Base-by-base conservation (phyloP, 2,329 filamentous ascomycete species). In the Fusarium sp. region DNA sequence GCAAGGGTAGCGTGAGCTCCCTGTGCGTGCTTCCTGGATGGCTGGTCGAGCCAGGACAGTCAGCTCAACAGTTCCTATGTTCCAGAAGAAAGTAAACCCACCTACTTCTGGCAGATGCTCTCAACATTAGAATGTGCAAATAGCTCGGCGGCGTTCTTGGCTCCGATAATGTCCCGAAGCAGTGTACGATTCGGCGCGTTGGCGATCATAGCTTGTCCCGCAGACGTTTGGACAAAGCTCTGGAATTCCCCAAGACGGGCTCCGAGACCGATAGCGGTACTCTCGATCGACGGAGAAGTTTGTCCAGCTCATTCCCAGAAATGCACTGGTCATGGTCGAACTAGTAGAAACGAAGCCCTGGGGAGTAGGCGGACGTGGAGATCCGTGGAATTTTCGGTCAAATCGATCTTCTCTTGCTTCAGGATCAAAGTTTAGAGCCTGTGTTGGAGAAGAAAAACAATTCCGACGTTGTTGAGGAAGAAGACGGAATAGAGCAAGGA, bases 21-120 rank as follows among this genome's bases (percentile, higher is more conserved):
- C 20, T 8, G 24, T 3, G 8, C 69, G 24, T 2, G 42, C 54
- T 18, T 73, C 56, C 7, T 64, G 56, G 2, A 65, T 47, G 0
- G 45, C 57, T 1, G 54, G 45, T 5, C 61, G 59, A 0, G 71
- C 65, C 1, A 73, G 22, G 9, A 72, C 1, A 1, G 71, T 70
- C 49, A 3, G 16, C 25, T 2, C 73, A 73, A 20, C 6, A 73
- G 30, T 2, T 45, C 12, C 12, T 32, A 53, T 0, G 60, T 72
- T 24, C 70, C 66, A 1, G 66, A 59, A 0, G 50, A 15, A 3
- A 59, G 70, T n/a, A 68, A 72, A 5, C 66, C 60, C 68, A 73
- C 34, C 64, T 73, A 46, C 7, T 66, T 42, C 7, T 55, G 27
- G 6, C 20, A 27, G 14, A 63, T 49, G 0, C 44, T 27, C 2